Conservation (phyloP, 1,284 basidiomycete genomes). For the Leccinum griseonigrum region DNA sequence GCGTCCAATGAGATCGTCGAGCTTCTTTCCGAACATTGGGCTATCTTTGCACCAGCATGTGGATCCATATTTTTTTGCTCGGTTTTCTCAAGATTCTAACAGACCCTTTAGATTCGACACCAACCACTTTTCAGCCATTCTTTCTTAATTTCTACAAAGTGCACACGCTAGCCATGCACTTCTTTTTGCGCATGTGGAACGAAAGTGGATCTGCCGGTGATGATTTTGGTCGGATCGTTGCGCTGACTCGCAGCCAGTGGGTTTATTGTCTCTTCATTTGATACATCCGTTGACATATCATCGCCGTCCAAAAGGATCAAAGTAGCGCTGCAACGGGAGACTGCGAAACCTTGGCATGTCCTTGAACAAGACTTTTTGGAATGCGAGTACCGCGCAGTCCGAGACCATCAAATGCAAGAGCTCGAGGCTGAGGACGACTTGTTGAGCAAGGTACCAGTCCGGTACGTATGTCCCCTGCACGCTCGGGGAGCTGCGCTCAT, state of each 20-base stretch:
- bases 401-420: conserved; percentile 93
- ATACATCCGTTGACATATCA: conserved; percentile 9
- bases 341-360: conserved; percentile 78
- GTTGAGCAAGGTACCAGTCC: conserved; percentile 78
- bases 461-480: conserved; percentile 46
- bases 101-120: conserved; percentile 62
- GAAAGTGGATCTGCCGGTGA: conserved; percentile 82
- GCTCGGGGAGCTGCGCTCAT: conserved; percentile 6
- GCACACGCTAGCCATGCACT: conserved; percentile 80
- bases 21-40: conserved; percentile 85
- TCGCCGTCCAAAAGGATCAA: conserved; percentile 54
- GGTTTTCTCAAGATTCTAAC: conserved; percentile 19
- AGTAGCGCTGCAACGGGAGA: conserved; percentile 75
- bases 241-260: conserved; percentile 84
- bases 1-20: conserved; percentile 89
- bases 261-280: conserved; percentile 32
- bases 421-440: conserved; percentile 91
- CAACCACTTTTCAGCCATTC: conserved; percentile 85
- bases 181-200: conserved; percentile 95
- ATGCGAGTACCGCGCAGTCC: conserved; percentile 82
- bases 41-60: conserved; percentile 78
- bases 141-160: conserved; percentile 86
- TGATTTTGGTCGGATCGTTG: conserved; percentile 82
- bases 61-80: conserved; percentile 28
- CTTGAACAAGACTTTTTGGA: conserved; percentile 85